Evolutionary conservation across 495 filamentous ascomycete species (phyloP).

Genomic region (Talaromyces stipitatus): DNA sequence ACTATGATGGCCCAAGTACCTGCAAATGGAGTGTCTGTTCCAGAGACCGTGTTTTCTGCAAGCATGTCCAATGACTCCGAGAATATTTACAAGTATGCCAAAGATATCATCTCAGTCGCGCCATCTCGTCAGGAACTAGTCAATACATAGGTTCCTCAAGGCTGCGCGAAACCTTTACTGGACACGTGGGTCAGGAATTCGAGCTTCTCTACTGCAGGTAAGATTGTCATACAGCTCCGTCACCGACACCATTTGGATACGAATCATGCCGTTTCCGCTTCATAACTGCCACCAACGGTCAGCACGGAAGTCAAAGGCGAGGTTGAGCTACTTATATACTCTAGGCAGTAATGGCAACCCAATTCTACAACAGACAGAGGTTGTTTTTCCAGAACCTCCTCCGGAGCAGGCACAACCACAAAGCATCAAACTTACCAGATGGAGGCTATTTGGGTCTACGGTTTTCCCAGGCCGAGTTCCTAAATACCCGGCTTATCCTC

Average conservation of each 20-base stretch:
- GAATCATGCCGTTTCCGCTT: background rate
- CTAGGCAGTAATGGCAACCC: background rate
- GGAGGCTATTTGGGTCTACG: background rate
- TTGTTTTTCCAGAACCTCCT: background rate
- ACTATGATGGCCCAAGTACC: background rate
- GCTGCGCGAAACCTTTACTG: background rate
- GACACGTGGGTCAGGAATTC: background rate
- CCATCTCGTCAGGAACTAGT: background rate
- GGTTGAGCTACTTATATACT: background rate
- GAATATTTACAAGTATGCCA: background rate
- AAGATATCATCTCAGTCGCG: background rate
- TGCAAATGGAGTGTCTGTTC: background rate
- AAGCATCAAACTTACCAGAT: background rate
- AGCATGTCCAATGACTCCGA: background rate
- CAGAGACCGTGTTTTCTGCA: background rate
- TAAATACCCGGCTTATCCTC: background rate
- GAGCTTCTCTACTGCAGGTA: background rate
- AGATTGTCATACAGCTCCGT: background rate
- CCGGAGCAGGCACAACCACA: background rate
- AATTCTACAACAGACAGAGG: background rate
- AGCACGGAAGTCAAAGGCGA: background rate
- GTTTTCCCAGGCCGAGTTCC: background rate
- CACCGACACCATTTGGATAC: background rate
- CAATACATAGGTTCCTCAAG: background rate
- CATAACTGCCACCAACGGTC: background rate